Conservation (phyloP, 1,139 yeast species). For the Candida mesenterica region DNA sequence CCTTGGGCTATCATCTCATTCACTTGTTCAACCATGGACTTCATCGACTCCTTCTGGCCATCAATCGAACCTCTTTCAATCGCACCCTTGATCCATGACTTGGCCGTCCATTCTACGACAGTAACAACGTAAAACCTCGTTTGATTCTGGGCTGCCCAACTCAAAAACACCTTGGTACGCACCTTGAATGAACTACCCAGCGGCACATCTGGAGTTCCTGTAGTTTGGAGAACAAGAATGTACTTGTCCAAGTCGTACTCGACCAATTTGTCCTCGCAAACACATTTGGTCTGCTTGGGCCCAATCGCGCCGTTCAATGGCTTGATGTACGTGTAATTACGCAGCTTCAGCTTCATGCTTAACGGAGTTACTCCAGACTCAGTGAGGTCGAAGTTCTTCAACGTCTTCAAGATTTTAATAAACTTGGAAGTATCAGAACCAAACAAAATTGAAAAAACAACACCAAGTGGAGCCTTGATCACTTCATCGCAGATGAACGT, state of each 20-base stretch:
- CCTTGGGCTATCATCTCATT: slow-evolving; percentile 40
- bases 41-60: slow-evolving; percentile 79
- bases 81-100: slow-evolving; percentile 87
- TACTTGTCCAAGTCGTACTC: slow-evolving; percentile 57
- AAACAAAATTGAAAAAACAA: slow-evolving; percentile 64
- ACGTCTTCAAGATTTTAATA: slow-evolving; percentile 56
- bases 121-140: slow-evolving; percentile 67
- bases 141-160: slow-evolving; percentile 74
- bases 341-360: slow-evolving; percentile 28
- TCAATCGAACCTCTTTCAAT: slow-evolving; percentile 90
- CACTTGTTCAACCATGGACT: slow-evolving; percentile 56
- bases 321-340: slow-evolving; percentile 72
- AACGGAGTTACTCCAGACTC: slow-evolving; percentile 46
- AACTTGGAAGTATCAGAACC: slow-evolving; percentile 69
- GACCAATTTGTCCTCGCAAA: slow-evolving; percentile 68
- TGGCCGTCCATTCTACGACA: slow-evolving; percentile 85
- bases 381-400: slow-evolving; percentile 68
- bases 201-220: slow-evolving; percentile 93
- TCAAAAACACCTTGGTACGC: slow-evolving; percentile 60
- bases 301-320: slow-evolving; percentile 86
- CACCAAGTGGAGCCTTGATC: slow-evolving; percentile 78
- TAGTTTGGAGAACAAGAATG: slow-evolving; percentile 61
- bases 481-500: slow-evolving; percentile 60
- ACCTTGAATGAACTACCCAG: slow-evolving; percentile 82
- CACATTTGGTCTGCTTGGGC: slow-evolving; percentile 89